phyloP scores from a whole-genome alignment of 345 rosid genomes.

The Syzygium jambos region DNA sequence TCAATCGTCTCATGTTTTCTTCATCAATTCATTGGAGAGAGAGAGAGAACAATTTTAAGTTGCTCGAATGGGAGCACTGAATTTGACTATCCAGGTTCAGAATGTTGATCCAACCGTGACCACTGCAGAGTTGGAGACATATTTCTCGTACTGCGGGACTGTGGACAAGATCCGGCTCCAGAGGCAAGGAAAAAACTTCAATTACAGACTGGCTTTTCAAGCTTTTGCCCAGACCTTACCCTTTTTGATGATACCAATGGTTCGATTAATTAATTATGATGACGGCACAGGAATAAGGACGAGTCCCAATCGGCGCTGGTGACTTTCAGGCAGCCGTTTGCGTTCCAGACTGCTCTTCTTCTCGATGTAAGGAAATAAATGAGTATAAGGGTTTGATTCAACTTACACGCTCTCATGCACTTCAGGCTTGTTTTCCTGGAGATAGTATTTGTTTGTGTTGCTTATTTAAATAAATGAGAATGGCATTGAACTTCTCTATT shows the following conservation, averaged over 20 bases:
- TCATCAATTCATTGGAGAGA: background rate
- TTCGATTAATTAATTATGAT: background rate
- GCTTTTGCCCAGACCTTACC: background rate
- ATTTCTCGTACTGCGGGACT: slow-evolving; percentile 37
- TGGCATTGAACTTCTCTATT: background rate
- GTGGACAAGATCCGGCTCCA: slow-evolving; percentile 22
- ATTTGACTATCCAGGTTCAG: slow-evolving; percentile 22
- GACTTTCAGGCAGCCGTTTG: slow-evolving; percentile 24
- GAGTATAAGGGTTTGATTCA: background rate
- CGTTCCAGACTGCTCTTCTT: slow-evolving; percentile 29
- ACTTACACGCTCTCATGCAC: background rate
- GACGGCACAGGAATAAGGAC: slow-evolving; percentile 1
- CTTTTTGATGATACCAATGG: background rate
- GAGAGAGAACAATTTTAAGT: background rate
- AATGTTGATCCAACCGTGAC: slow-evolving; percentile 16
- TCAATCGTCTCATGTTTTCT: background rate
- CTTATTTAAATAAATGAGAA: background rate
- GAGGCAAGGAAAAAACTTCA: slow-evolving; percentile 1
- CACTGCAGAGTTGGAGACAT: slow-evolving; percentile 10
- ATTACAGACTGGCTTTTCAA: background rate
- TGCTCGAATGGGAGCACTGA: slow-evolving; percentile 1
- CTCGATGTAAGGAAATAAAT: slow-evolving; percentile 12
- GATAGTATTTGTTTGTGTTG: background rate
- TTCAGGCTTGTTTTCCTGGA: background rate
- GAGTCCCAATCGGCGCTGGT: slow-evolving; percentile 14